A percentile compares a stretch with the other conserved stretches of the same genome.
phyloP scores from a whole-genome alignment of 805 yeast genomes.

The Wickerhamomyces hampshirensis region DNA sequence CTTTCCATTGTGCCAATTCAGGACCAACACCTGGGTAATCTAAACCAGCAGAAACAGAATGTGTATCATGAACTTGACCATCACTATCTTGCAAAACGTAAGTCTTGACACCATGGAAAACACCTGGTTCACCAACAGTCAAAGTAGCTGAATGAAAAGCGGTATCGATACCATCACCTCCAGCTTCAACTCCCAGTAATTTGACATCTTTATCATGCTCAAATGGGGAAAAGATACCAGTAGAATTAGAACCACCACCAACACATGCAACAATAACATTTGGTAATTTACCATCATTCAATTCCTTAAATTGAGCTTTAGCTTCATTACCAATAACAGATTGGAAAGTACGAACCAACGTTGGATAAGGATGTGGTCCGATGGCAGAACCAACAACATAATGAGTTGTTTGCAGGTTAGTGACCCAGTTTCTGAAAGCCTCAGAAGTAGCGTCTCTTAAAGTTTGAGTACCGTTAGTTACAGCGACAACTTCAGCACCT shows the following conservation, averaged over 20 bases:
- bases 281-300: constrained; percentile 81
- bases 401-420: constrained; percentile 80
- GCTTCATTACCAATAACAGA: constrained; percentile 94
- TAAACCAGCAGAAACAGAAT: constrained; percentile 96
- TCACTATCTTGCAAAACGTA: constrained; percentile 86
- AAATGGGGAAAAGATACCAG: constrained; percentile 94
- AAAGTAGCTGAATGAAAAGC: constrained; percentile 90
- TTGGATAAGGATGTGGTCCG: constrained; percentile 99
- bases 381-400: constrained; percentile 97
- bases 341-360: constrained; percentile 97
- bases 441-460: constrained; percentile 97
- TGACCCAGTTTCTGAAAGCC: constrained; percentile 94
- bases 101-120: constrained; percentile 95
- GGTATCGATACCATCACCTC: constrained; percentile 94
- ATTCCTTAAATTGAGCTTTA: constrained; percentile 77
- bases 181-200: constrained; percentile 95
- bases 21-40: constrained; percentile 99
- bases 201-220: constrained; percentile 74
- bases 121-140: constrained; percentile 95
- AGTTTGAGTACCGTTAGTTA: constrained; percentile 91
- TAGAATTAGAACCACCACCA: constrained; percentile 97
- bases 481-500: constrained; percentile 94
- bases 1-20: constrained; percentile 93
- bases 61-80: constrained; percentile 97
- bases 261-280: constrained; percentile 97